Evolutionary conservation across 768 basidiomycete genomes (phyloP), one percentile per base, ranked within the genome.

Genomic region (Nidularia pulvinata): DNA sequence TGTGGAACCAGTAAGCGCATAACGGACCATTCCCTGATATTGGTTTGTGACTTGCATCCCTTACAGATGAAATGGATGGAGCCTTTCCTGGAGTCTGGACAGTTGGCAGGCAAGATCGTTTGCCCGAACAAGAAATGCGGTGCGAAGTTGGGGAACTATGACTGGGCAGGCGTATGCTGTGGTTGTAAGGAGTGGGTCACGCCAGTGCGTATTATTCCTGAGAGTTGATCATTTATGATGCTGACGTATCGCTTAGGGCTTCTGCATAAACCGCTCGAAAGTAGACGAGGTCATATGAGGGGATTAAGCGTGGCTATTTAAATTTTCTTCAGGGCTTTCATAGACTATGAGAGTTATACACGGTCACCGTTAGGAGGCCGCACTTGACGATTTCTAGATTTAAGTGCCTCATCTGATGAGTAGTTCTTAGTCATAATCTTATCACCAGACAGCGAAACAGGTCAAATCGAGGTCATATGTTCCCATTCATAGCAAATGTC

Each of bases 21-120:
- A 11, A 19, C 19, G 45, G 7, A 7, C 7, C 22, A 7, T 56
- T 22, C 51, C 7, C 10, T 30, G 37, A 5, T 54, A 42, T 33
- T 33, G 34, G 13, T 46, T 46, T 50, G 30, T 32, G 33, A 7
- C 36, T 50, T 47, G 19, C 14, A 22, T 9, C 7, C 6, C 6
- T 22, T 56, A 7, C 58, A 92, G 94, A 87, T 97, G 84, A 88
- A 86, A 62, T 99, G 96, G 97, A 99, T 99, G 96, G 86, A 93
- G 48, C 79, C 86, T 4, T 82, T 89, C 60, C 72, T 98, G 7
- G 78, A 84, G 35, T 68, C 73, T n/a, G 95, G 94, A 0, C 79
- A 85, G 44, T 72, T 95, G 36, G 82, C 86, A 0, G 97, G 97
- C 14, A 97, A 95, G 78, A 91, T 99, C 59, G 55, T 82, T 0